Conservation (phyloP, 2,329 filamentous ascomycete genomes). For the Trichoderma atroviride region DNA sequence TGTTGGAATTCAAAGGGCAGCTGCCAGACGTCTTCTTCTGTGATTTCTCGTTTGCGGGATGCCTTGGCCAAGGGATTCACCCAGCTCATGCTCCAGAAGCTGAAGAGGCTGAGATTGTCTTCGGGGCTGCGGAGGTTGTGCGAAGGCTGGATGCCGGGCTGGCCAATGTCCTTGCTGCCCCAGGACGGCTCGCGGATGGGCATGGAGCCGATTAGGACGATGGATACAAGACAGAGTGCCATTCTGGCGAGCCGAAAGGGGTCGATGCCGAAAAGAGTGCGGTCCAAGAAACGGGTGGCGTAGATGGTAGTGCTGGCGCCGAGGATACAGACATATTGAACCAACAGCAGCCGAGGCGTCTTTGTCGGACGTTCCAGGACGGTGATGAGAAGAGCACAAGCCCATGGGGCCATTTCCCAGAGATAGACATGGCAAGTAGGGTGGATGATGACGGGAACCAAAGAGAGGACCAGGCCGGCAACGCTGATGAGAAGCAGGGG, state of each 20-base stretch:
- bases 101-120: conserved; percentile 76
- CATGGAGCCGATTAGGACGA: conserved; percentile 42
- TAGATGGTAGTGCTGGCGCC: conserved; percentile 37
- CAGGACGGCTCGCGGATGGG: conserved; percentile 43
- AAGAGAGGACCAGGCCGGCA: conserved; percentile 41
- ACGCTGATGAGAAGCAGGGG: conserved; percentile 40
- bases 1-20: conserved; percentile 84
- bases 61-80: conserved; percentile 71
- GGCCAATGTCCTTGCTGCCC: conserved; percentile 40
- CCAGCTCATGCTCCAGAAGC: conserved; percentile 86
- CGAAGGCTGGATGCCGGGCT: conserved; percentile 34
- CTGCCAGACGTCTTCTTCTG: conserved; percentile 81
- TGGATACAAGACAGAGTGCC: conserved; percentile 32
- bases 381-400: conserved; percentile 42
- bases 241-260: conserved; percentile 33
- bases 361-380: conserved; percentile 44
- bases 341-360: conserved; percentile 46
- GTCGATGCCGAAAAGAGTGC: conserved; percentile 30
- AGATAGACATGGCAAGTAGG: conserved; percentile 35
- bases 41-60: conserved; percentile 66
- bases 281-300: conserved; percentile 38
- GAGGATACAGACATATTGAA: conserved; percentile 43
- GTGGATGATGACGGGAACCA: conserved; percentile 37
- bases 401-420: conserved; percentile 47
- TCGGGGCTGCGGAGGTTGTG: conserved; percentile 67